These are phyloP conservation scores for Naganishia cerealis DNA, from an alignment of 1,284 basidiomycete genomes.

Conservation along the genomic window DNA sequence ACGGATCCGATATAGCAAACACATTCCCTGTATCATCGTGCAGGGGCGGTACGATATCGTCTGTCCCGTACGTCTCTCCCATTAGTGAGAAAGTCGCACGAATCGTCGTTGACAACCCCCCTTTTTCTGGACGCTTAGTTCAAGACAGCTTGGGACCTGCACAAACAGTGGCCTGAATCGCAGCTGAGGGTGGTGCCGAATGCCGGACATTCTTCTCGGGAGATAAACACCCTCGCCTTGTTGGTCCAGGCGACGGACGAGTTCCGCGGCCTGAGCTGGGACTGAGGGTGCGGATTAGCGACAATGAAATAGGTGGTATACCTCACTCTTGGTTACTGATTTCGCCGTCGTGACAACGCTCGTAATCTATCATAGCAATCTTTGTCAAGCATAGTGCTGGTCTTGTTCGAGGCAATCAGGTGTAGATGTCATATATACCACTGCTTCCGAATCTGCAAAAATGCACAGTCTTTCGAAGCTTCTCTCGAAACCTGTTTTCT, in stretches of 20 bases:
- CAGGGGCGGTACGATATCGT: constrained; percentile 68
- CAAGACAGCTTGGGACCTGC: constrained; percentile 75
- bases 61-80: constrained; percentile 55
- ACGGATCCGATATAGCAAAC: constrained; percentile 59
- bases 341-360: too few species aligned
- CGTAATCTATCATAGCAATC: too few species aligned
- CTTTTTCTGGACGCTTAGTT: constrained; percentile 56
- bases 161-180: constrained; percentile 79
- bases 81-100: not conserved
- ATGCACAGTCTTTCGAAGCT: too few species aligned
- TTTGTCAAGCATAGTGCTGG: too few species aligned
- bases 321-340: too few species aligned
- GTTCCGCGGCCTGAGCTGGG: constrained; percentile 34
- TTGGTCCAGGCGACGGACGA: constrained; percentile 59
- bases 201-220: constrained; percentile 84
- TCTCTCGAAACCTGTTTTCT: too few species aligned
- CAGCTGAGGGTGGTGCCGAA: constrained; percentile 80
- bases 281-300: not conserved
- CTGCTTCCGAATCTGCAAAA: too few species aligned
- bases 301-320: too few species aligned
- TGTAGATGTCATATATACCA: too few species aligned
- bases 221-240: constrained; percentile 70
- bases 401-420: too few species aligned
- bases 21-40: constrained; percentile 78
- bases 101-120: constrained; percentile 56